Evolutionary conservation across 345 rosid species (phyloP).

Genomic region (Rhodomyrtus tomentosa): DNA sequence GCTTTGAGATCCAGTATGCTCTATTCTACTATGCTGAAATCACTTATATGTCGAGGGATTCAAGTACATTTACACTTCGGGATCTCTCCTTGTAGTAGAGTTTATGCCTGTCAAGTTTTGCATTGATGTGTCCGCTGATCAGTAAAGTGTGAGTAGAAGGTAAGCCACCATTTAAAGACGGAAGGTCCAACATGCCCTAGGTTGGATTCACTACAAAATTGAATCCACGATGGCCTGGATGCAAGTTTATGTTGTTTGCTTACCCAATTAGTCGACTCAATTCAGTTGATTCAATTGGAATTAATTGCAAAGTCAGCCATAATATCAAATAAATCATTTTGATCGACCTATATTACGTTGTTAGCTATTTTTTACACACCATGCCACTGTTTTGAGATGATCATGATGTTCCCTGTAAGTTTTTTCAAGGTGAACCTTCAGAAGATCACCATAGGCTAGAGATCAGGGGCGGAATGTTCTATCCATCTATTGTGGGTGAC

Average conservation of each 20-base stretch:
- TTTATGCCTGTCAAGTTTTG: background rate
- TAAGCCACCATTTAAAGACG: background rate
- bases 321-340: too few species aligned
- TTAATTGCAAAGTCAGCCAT: too few species aligned
- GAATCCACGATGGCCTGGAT: background rate
- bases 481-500: background rate
- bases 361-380: background rate
- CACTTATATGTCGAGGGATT: background rate
- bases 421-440: background rate
- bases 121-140: background rate
- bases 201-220: background rate
- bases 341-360: background rate
- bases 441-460: background rate
- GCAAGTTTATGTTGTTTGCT: background rate
- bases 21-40: background rate
- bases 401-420: background rate
- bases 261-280: too few species aligned
- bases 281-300: too few species aligned
- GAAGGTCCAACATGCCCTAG: background rate
- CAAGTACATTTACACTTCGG: background rate
- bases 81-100: background rate
- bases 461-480: background rate
- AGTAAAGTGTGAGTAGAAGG: background rate
- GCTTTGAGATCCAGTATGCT: background rate
- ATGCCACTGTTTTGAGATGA: background rate